Evolutionary conservation across 768 basidiomycete genomes (phyloP).

Genomic region (Paxillus ammoniavirescens): DNA sequence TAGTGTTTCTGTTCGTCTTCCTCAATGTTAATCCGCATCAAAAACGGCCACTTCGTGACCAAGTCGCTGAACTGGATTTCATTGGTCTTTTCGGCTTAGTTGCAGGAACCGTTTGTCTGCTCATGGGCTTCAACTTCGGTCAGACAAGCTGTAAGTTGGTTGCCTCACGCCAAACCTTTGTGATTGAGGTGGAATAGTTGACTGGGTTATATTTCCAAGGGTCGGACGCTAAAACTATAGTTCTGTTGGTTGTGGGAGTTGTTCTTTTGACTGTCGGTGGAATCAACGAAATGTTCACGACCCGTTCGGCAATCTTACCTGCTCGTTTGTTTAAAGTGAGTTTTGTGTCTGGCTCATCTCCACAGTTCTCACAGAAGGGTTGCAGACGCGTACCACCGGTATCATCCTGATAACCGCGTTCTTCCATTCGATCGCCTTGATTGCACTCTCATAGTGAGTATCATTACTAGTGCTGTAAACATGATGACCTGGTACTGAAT

Average conservation of each 20-base stretch:
- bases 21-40: no score
- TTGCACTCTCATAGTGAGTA: no score
- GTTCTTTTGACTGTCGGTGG: conserved; percentile 47
- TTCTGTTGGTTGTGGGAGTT: conserved; percentile 53
- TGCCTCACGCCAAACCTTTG: conserved; percentile 31
- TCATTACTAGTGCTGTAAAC: no score
- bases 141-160: no score
- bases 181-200: neutral
- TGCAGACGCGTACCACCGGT: no score
- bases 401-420: no score
- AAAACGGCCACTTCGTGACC: conserved; percentile 15
- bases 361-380: neutral
- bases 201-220: conserved; percentile 34
- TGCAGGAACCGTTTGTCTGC: conserved; percentile 61
- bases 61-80: conserved; percentile 65
- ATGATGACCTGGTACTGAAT: neutral
- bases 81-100: conserved; percentile 59
- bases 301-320: conserved; percentile 66
- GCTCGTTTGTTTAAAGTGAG: conserved; percentile 68
- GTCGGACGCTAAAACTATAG: conserved; percentile 55
- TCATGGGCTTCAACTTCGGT: conserved; percentile 22
- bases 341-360: neutral
- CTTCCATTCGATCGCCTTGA: no score
- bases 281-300: conserved; percentile 61
- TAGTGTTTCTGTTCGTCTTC: conserved; percentile 59